Base-by-base conservation (phyloP, 352 stramenopile genomes). In the Globisporangium nagaii region DNA sequence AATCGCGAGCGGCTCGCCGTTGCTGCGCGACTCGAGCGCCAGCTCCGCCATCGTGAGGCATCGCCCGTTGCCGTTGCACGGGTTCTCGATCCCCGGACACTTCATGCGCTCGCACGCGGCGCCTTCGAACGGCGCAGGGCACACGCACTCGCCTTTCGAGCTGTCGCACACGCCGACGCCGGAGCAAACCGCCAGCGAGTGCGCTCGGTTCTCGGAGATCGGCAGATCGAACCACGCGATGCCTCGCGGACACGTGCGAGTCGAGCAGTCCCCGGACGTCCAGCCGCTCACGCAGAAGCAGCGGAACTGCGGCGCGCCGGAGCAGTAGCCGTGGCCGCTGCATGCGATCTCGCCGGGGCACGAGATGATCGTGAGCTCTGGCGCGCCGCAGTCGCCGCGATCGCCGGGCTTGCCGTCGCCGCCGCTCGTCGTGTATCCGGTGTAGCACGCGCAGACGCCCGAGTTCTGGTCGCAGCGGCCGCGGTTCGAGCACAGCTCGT, bases 381-480 rank as follows among this genome's bases (percentile, higher is more conserved):
- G 62, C 17, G 78, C 71, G 17, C 81, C 82, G 19, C 82, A 92
- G 64, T 92, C 82, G n/a, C 80, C 78, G 17, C 82, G 77, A 27
- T 86, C 68, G 3, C 82, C 82, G 22, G 65, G 62, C 5, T 43
- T 52, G 0, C 79, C 82, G 28, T 70, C 56, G 48, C 82, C 79
- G 22, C 75, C 63, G 48, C 79, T 90, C 15, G 79, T 94, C 12
- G 75, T 92, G 58, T 84, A 97, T 9, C 75, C 79, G 6, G 60
- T 43, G 68, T 82, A 97, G 64, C 92, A 98, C 7, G 59, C 73
- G 60, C 92, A 98, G 25, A 93, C 68, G 36, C 90, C 92, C 17
- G 75, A 86, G 25, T 63, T 74, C 41, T 79, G 70, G 64, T 90
- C 79, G 58, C 82, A 93, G 19, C 48, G 62, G 8, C 79, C 82